These are phyloP conservation scores for Rhodotorula sp. DNA, from an alignment of 1,284 basidiomycete species.

Conservation along the genomic window DNA sequence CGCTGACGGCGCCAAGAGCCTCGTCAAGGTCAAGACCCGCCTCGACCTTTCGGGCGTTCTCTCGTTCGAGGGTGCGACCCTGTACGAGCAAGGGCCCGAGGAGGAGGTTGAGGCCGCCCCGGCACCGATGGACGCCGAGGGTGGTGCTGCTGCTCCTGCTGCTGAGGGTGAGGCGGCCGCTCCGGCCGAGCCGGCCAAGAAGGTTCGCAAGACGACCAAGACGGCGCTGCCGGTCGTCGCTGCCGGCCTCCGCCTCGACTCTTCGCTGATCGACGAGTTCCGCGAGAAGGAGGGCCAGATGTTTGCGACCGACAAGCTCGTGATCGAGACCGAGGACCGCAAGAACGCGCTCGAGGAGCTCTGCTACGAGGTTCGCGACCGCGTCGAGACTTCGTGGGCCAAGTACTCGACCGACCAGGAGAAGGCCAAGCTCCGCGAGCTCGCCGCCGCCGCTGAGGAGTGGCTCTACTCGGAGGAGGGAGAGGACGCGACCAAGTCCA, in stretches of 20 bases:
- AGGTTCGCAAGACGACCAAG: constrained; percentile 76
- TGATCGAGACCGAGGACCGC: constrained; percentile 92
- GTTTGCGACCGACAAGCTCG: constrained; percentile 86
- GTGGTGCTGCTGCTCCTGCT: constrained; percentile 49
- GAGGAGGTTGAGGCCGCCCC: constrained; percentile 55
- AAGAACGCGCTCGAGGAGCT: constrained; percentile 98
- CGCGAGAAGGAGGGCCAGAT: constrained; percentile 81
- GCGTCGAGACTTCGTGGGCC: constrained; percentile 77
- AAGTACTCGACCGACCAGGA: constrained; percentile 69
- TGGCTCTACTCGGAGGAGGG: constrained; percentile 89
- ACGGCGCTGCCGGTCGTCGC: constrained; percentile 71
- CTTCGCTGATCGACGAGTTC: constrained; percentile 62
- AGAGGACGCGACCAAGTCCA: constrained; percentile 88
- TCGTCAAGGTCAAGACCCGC: constrained; percentile 84
- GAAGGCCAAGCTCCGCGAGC: constrained; percentile 71
- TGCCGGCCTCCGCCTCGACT: constrained; percentile 64
- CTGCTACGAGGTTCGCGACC: constrained; percentile 83
- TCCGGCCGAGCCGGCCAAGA: constrained; percentile 56
- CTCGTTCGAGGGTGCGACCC: constrained; percentile 79
- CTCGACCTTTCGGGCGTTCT: constrained; percentile 80
- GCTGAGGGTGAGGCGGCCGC: constrained; percentile 57
- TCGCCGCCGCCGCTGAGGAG: constrained; percentile 73
- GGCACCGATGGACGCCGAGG: constrained; percentile 66
- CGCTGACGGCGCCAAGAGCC: constrained; percentile 67
- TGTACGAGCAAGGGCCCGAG: constrained; percentile 67